phyloP scores from a whole-genome alignment of 805 yeast genomes.

The Wickerhamiella azyma region DNA sequence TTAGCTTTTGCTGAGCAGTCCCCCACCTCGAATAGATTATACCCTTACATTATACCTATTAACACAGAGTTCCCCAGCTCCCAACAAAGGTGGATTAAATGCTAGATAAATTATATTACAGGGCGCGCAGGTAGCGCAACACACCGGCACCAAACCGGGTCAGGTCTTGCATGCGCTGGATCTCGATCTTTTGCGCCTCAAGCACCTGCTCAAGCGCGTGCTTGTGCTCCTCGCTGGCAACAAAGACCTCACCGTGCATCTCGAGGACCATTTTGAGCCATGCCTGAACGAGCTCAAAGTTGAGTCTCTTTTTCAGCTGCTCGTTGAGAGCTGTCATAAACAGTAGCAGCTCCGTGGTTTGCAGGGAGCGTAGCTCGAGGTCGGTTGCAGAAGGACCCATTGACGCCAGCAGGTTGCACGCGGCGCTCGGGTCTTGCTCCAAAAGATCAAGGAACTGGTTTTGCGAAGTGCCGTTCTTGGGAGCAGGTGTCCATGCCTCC shows the following conservation, averaged over 20 bases:
- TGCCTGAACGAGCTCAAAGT: constrained; percentile 73
- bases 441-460: neutral
- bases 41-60: no score
- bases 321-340: constrained; percentile 55
- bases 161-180: constrained; percentile 46
- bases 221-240: constrained; percentile 25
- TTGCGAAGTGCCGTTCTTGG: constrained; percentile 4
- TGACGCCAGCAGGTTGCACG: constrained; percentile 40
- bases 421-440: constrained; percentile 28
- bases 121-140: constrained; percentile 36
- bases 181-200: constrained; percentile 28
- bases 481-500: neutral
- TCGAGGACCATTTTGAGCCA: constrained; percentile 60
- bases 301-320: constrained; percentile 42
- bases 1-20: no score
- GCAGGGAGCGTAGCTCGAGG: constrained; percentile 63
- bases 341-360: constrained; percentile 50
- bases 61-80: no score
- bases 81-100: no score
- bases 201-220: constrained; percentile 40
- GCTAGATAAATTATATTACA: neutral
- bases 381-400: constrained; percentile 72
- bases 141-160: constrained; percentile 76
- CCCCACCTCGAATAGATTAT: no score
- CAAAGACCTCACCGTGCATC: constrained; percentile 71